These are phyloP conservation scores for Plantago major DNA, from an alignment of 257 asterid species.

Conservation along the genomic window DNA sequence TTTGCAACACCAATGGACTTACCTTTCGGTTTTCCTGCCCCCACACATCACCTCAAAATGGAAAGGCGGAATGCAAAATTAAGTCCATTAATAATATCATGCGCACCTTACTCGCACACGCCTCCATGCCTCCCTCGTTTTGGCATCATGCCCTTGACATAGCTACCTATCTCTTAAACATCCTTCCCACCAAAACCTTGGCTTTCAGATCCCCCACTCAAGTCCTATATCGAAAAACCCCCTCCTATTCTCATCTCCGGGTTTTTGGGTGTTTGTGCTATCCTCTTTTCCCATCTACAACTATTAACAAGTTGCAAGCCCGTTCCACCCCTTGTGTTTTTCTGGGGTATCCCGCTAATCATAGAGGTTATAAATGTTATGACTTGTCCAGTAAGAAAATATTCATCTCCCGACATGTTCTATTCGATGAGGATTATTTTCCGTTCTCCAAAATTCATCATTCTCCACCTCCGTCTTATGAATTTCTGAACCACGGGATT, in stretches of 20 bases:
- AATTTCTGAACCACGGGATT: neutral
- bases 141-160: too few relatives aligned
- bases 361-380: too few relatives aligned
- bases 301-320: neutral
- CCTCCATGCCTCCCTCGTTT: too few relatives aligned
- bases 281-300: neutral
- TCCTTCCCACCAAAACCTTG: neutral
- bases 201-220: neutral
- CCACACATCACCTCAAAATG: neutral
- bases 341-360: neutral
- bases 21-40: neutral
- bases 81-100: too few relatives aligned
- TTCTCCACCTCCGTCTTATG: neutral
- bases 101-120: too few relatives aligned
- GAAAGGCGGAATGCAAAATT: neutral
- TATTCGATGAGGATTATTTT: neutral
- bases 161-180: neutral
- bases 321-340: neutral
- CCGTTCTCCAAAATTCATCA: neutral
- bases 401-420: neutral
- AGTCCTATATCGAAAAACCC: neutral
- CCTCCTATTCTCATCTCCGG: too few relatives aligned
- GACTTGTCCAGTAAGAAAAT: too few relatives aligned
- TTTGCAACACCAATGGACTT: neutral
- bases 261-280: conserved; percentile 2